Base-by-base conservation (phyloP, 352 stramenopile genomes). In the Phytophthora parvispora region DNA sequence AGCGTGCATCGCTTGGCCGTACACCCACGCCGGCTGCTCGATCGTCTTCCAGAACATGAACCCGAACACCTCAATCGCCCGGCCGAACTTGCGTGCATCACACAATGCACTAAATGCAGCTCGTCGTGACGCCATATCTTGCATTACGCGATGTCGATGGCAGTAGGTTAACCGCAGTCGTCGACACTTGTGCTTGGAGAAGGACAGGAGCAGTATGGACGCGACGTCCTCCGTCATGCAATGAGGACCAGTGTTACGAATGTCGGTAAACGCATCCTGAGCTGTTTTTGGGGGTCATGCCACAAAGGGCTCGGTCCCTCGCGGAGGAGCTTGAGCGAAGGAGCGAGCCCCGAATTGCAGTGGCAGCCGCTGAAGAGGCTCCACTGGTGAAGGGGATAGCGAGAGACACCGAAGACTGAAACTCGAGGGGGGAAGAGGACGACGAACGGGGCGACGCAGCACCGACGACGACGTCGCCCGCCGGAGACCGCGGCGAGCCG, bases 141-240 rank as follows among this genome's bases (percentile, higher is more conserved):
- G 76, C 13, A 71, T 79, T 34, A 90, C 58, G n/a, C 78, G 65
- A 32, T 85, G 69, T 22, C 86, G 64, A 31, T 81, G 78, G 22
- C 78, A 72, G 40, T 77, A 86, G 24, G 69, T 69, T 50, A 92
- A 43, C 57, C 67, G 58, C 75, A 83, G 31, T 90, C 74, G 28
- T 54, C 50, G 8, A 72, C 67, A 58, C 51, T 59, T 60, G 48
- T 70, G 63, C 20, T 54, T 58, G 10, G 36, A 29, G n/a, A 70
- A 27, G 15, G 47, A n/a, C 22, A 15, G 4, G 8, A 64, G 20
- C 12, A 70, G 47, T 2, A 4, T 54, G 15, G 63, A 70, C 29
- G 48, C 63, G 10, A 55, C 20, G 6, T 42, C 47, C 0, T 42
- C 25, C 27, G 47, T 60, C 38, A 65, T 28, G 3, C 48, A 45